Evolutionary conservation across 345 rosid genomes (phyloP), one percentile per base, ranked within the genome.

Genomic region (Linum trigynum): DNA sequence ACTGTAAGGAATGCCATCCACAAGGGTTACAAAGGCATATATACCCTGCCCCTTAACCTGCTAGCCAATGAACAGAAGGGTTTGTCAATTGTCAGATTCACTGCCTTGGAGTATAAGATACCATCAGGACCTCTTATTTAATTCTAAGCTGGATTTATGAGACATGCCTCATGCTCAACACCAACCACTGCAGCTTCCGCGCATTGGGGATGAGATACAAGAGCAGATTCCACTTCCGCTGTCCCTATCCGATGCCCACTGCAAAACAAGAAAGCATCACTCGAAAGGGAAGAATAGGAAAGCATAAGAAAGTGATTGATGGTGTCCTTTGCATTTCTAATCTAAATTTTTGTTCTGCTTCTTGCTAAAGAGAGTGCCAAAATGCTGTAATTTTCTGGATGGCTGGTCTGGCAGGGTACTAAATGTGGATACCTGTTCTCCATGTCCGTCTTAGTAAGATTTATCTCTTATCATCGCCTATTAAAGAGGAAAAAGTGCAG

Each of bases 171-270:
- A 16, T 94, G 99, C 78, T 90, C 99, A 67, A 90, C 64, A 63
- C 90, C 92, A 71, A 90, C 97, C 61, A 94, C 97, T 67, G 99
- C 99, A 75, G 97, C 99, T 76, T 94, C 99, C 38, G 97, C 90
- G 73, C 99, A 94, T 35, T 88, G 86, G 23, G 96, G 95, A 80
- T 92, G 96, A 23, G 90, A 94, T 63, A 87, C 99, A 63, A 94
- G 83, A 71, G 99, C 99, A 80, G 99, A 94, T 82, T 94, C 99
- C 43, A 94, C 96, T 81, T 94, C 99, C 41, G 95, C 99, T 58
- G 99, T 94, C 71, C 99, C 99, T 16, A 94, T 94, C 57, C 99
- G 97, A 80, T 90, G 98, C 59, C 98, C 98, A 69, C 98, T 92
- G 78, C 74, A 77, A 61, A 73, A 39, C 12, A 71, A n/a, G 39